Conservation (phyloP, 2,329 filamentous ascomycete genomes). For the Apiospora phragmitis region DNA sequence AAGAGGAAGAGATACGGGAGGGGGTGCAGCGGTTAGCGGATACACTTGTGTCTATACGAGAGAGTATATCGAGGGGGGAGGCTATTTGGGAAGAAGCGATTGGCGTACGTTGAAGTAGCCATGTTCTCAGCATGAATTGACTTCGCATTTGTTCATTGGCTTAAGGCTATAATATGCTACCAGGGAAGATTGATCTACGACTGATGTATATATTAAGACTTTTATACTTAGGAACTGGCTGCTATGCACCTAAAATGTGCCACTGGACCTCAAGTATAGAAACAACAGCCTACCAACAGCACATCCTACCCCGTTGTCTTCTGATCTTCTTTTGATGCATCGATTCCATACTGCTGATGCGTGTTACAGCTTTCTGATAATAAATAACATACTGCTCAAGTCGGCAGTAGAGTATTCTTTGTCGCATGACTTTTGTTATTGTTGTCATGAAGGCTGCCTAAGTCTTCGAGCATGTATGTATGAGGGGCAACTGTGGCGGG, state of each 20-base stretch:
- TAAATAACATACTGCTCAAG: neutral
- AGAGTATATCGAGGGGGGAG: slow-evolving; percentile 13
- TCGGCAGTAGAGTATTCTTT: neutral
- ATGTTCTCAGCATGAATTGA: neutral
- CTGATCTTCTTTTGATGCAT: neutral
- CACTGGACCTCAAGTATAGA: neutral
- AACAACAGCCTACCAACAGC: neutral
- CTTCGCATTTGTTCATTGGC: neutral
- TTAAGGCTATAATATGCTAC: neutral
- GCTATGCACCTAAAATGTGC: neutral
- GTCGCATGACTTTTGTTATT: neutral
- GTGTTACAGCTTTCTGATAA: neutral
- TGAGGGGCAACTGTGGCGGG: neutral
- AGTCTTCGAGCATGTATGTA: no score
- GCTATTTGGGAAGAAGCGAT: slow-evolving; percentile 10
- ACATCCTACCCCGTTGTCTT: neutral
- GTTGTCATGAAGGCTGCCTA: neutral
- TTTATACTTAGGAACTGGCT: neutral
- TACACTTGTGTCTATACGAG: slow-evolving; percentile 15
- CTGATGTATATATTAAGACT: neutral
- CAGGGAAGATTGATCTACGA: neutral
- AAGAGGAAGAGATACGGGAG: slow-evolving; percentile 51
- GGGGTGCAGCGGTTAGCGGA: slow-evolving; percentile 52
- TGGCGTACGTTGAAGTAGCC: neutral
- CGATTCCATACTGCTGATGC: neutral